A percentile compares a stretch with the other conserved stretches of the same genome.
Conservation (phyloP, 371 early-diverging fungal species). For the Mortierella sp. region DNA sequence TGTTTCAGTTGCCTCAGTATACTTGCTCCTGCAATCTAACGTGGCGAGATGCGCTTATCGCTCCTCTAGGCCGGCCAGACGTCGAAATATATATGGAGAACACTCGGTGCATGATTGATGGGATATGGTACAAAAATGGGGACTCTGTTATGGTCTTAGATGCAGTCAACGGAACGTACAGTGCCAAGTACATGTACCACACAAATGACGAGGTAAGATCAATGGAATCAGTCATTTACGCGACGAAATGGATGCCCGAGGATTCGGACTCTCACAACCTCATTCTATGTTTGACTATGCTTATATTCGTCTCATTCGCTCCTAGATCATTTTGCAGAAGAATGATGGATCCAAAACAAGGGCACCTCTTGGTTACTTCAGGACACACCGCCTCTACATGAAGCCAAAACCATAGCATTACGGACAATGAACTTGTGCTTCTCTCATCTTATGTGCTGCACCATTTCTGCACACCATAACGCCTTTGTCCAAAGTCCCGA, state of each 20-base stretch:
- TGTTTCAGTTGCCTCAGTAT: neutral
- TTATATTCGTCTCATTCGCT: neutral
- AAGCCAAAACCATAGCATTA: slow-evolving; percentile 36
- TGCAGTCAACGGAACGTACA: slow-evolving; percentile 45
- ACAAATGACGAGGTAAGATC: slow-evolving; percentile 41
- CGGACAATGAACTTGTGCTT: neutral
- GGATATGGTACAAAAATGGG: slow-evolving; percentile 47
- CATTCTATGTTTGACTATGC: neutral
- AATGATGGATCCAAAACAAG: slow-evolving; percentile 49
- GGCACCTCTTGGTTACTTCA: slow-evolving; percentile 36
- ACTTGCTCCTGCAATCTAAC: neutral
- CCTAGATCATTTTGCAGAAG: slow-evolving; percentile 45
- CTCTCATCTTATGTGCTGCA: too few relatives aligned
- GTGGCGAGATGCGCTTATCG: neutral
- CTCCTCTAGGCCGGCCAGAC: slow-evolving; percentile 21
- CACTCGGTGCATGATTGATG: slow-evolving; percentile 45
- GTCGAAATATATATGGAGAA: slow-evolving; percentile 51
- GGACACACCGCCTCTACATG: slow-evolving; percentile 45
- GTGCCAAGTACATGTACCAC: slow-evolving; percentile 40
- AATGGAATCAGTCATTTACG: too few relatives aligned
- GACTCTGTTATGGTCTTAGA: slow-evolving; percentile 48
- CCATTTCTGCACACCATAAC: too few relatives aligned
- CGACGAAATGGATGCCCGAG: too few relatives aligned
- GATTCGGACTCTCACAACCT: too few relatives aligned
- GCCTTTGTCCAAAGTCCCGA: too few relatives aligned